A percentile compares a stretch with the other conserved stretches of the same genome.
Evolutionary conservation across 2,329 filamentous ascomycete genomes (phyloP).

Genomic region (Myriosclerotinia duriaeana): DNA sequence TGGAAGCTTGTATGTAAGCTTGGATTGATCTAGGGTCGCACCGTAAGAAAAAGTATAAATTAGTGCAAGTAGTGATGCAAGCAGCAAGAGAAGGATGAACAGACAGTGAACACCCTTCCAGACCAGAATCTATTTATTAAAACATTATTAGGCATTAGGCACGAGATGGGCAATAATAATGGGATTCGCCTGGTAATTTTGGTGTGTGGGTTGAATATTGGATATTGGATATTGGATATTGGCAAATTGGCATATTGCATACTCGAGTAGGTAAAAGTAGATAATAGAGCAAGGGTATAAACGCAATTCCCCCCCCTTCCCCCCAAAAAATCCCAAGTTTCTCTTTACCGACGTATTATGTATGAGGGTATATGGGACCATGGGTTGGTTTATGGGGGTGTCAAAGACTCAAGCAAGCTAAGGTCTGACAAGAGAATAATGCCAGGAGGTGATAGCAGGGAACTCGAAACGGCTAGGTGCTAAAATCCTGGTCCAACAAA

Average conservation of each 20-base stretch:
- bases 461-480: slow-evolving; percentile 22
- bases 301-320: no score
- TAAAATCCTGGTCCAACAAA: slow-evolving; percentile 13
- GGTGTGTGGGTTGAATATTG: no score
- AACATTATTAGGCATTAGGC: no score
- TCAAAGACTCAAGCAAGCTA: background rate
- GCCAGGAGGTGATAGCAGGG: slow-evolving; percentile 19
- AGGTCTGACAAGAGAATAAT: slow-evolving; percentile 15
- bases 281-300: no score
- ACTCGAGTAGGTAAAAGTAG: no score
- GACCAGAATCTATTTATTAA: slow-evolving; percentile 14
- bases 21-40: slow-evolving; percentile 15
- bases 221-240: no score
- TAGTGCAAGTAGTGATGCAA: slow-evolving; percentile 14
- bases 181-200: background rate
- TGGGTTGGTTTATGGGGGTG: slow-evolving; percentile 2
- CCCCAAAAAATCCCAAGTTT: slow-evolving; percentile 12
- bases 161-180: background rate
- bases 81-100: slow-evolving; percentile 8
- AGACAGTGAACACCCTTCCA: slow-evolving; percentile 8
- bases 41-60: slow-evolving; percentile 15
- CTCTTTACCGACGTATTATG: background rate
- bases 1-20: no score
- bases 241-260: no score
- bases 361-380: slow-evolving; percentile 6